These are phyloP conservation scores for Gynostemma pentaphyllum DNA, from an alignment of 306 rosid genomes.

Conservation along the genomic window DNA sequence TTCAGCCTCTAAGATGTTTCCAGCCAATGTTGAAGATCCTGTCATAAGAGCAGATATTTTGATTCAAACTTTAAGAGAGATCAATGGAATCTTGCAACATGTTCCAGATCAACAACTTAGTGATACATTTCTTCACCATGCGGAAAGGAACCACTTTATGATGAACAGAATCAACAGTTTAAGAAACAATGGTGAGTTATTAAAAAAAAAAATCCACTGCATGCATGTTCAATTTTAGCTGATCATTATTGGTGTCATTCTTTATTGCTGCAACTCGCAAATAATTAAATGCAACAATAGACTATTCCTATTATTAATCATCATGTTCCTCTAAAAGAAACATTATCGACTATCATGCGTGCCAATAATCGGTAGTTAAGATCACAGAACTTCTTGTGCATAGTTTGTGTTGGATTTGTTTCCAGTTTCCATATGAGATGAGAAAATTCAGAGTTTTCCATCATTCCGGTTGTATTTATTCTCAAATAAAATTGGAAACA, in stretches of 20 bases:
- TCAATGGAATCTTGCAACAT: slow-evolving; percentile 48
- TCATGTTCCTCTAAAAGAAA: too few species aligned
- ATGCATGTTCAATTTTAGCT: neutral
- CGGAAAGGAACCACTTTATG: slow-evolving; percentile 47
- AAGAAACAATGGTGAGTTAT: slow-evolving; percentile 43
- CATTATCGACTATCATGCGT: too few species aligned
- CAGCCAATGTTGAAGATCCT: slow-evolving; percentile 88
- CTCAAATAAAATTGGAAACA: too few species aligned
- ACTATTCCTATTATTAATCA: neutral
- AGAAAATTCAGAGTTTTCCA: neutral
- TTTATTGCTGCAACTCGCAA: neutral
- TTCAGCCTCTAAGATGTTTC: slow-evolving; percentile 78
- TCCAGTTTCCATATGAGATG: neutral
- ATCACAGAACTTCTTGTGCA: neutral
- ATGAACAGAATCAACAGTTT: slow-evolving; percentile 45
- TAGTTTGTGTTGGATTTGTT: neutral
- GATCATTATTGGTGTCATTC: neutral
- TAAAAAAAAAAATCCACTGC: neutral
- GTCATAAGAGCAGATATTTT: slow-evolving; percentile 74
- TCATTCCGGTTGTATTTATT: neutral
- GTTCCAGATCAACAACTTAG: slow-evolving; percentile 40
- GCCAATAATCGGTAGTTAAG: neutral
- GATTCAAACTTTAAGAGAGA: slow-evolving; percentile 76
- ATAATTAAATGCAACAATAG: neutral
- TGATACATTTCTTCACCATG: slow-evolving; percentile 65